phyloP scores from a whole-genome alignment of 1,139 yeast species.

The Pneumocystis jirovecii region DNA sequence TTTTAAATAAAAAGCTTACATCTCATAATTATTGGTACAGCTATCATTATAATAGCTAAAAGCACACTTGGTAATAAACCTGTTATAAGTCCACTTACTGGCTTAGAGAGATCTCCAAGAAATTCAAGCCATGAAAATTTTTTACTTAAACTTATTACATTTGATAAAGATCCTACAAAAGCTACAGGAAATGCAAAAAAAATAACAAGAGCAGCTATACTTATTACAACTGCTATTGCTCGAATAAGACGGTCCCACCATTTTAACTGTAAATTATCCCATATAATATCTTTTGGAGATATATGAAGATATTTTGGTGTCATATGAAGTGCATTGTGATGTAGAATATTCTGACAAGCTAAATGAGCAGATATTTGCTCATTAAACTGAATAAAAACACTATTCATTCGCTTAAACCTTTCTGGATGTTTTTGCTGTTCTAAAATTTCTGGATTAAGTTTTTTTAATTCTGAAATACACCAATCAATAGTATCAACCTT shows the following conservation, averaged over 20 bases:
- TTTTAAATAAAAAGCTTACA: constrained; percentile 36
- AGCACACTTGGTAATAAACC: constrained; percentile 75
- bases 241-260: constrained; percentile 74
- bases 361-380: constrained; percentile 77
- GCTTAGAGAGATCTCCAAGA: constrained; percentile 51
- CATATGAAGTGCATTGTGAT: constrained; percentile 49
- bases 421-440: constrained; percentile 40
- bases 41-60: constrained; percentile 67
- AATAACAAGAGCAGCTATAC: constrained; percentile 49
- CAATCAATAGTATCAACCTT: constrained; percentile 75
- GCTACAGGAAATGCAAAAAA: constrained; percentile 96
- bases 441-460: constrained; percentile 49
- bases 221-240: constrained; percentile 29
- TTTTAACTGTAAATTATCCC: constrained; percentile 69
- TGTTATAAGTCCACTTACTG: constrained; percentile 64
- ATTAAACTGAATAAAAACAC: constrained; percentile 76
- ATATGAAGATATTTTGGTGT: constrained; percentile 50
- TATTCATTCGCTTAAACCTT: constrained; percentile 31
- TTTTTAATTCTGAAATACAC: constrained; percentile 50
- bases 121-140: constrained; percentile 57
- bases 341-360: constrained; percentile 66
- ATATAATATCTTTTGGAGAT: constrained; percentile 67
- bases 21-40: constrained; percentile 69
- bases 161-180: constrained; percentile 84
- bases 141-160: constrained; percentile 54